These are phyloP conservation scores for Bathelium albidoporum DNA, from an alignment of 495 filamentous ascomycete species.

Conservation along the genomic window DNA sequence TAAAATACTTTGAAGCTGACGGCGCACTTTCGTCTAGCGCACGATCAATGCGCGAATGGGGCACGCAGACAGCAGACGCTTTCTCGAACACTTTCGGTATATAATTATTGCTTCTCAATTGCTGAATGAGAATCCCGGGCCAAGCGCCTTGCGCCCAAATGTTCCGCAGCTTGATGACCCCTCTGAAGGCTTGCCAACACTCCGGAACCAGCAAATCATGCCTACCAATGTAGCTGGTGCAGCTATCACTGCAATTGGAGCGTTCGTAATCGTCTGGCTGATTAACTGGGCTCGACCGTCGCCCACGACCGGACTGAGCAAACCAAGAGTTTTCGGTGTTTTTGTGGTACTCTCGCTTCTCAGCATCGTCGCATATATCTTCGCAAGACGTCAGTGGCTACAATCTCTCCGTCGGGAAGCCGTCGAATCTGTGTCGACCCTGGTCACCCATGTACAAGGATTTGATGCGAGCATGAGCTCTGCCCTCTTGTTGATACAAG, in stretches of 20 bases:
- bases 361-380: conserved; percentile 54
- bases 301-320: conserved; percentile 38
- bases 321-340: conserved; percentile 48
- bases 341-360: conserved; percentile 46
- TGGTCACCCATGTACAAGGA: conserved; percentile 67
- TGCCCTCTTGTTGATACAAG: conserved; percentile 80
- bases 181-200: conserved; percentile 19
- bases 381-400: conserved; percentile 72
- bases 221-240: conserved; percentile 37
- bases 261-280: conserved; percentile 64
- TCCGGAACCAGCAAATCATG: background rate
- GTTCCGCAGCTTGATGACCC: conserved; percentile 13
- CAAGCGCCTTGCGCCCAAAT: conserved; percentile 32
- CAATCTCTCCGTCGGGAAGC: conserved; percentile 71
- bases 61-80: conserved; percentile 70
- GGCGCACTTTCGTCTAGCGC: conserved; percentile 28
- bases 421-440: conserved; percentile 57
- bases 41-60: conserved; percentile 68
- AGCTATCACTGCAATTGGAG: conserved; percentile 40
- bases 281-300: conserved; percentile 54
- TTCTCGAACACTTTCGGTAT: conserved; percentile 93
- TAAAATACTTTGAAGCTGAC: conserved; percentile 18
- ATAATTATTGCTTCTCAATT: conserved; percentile 91
- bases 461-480: conserved; percentile 74
- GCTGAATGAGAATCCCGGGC: conserved; percentile 56